These are phyloP conservation scores for Hortiboletus campestris DNA, from an alignment of 768 basidiomycete species.

Conservation along the genomic window DNA sequence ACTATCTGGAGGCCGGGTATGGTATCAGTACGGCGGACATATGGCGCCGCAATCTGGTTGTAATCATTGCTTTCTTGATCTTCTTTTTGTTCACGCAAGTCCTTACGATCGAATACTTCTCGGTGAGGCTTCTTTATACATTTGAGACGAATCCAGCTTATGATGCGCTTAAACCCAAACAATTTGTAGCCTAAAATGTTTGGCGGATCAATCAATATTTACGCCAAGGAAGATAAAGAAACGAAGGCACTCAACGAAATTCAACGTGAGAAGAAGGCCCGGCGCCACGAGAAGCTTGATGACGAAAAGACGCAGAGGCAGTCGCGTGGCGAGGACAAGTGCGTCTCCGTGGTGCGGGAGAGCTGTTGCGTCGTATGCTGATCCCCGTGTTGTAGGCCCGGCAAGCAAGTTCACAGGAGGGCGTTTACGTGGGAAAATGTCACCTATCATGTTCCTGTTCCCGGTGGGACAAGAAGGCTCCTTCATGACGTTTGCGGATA, in stretches of 20 bases:
- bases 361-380: background rate
- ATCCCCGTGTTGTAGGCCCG: background rate
- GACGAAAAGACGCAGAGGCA: constrained; percentile 22
- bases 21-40: constrained; percentile 48
- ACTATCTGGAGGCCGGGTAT: constrained; percentile 61
- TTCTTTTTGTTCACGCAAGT: constrained; percentile 70
- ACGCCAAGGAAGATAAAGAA: constrained; percentile 57
- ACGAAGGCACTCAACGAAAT: constrained; percentile 52
- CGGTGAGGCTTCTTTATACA: constrained; percentile 39
- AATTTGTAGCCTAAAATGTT: constrained; percentile 30
- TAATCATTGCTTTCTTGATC: constrained; percentile 68
- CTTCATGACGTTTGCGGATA: constrained; percentile 78
- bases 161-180: background rate
- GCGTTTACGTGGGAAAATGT: constrained; percentile 81
- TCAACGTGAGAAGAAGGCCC: constrained; percentile 53
- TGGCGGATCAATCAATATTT: constrained; percentile 50
- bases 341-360: background rate
- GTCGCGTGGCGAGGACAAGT: constrained; percentile 16
- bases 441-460: constrained; percentile 73
- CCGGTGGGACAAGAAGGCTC: constrained; percentile 56
- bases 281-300: constrained; percentile 34
- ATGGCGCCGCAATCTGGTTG: constrained; percentile 68
- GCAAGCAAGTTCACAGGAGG: constrained; percentile 4
- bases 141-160: background rate
- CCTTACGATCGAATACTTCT: constrained; percentile 61